phyloP scores from a whole-genome alignment of 2,329 filamentous ascomycete species.

The Talaromyces rugulosus region DNA sequence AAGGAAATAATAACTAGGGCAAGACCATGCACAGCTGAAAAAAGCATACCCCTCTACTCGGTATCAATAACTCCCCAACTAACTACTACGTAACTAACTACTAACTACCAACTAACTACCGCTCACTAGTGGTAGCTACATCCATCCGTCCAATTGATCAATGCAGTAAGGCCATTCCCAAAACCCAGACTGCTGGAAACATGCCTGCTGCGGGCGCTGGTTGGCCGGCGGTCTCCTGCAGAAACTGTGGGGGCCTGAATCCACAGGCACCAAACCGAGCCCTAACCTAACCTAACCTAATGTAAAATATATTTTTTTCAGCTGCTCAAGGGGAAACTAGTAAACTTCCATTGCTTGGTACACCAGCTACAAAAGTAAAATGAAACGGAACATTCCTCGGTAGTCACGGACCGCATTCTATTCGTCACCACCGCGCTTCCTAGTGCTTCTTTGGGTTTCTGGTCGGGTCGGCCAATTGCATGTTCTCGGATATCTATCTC shows the following conservation, averaged over 20 bases:
- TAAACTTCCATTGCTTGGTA: no score
- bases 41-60: not conserved
- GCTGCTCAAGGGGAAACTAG: no score
- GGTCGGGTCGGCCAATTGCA: not conserved
- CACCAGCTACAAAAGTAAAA: no score
- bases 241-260: not conserved
- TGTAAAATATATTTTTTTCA: no score
- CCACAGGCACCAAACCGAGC: not conserved
- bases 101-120: no score
- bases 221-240: not conserved
- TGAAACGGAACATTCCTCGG: no score
- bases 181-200: not conserved
- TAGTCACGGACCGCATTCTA: no score
- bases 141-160: not conserved
- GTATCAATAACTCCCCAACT: not conserved
- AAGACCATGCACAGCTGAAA: not conserved
- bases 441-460: no score
- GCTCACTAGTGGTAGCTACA: no score
- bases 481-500: not conserved
- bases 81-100: not conserved
- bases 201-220: not conserved
- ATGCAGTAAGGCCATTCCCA: not conserved
- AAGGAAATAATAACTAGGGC: not conserved
- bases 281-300: not conserved
- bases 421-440: no score